A percentile compares a stretch with the other conserved stretches of the same genome.
Conservation (phyloP, 2,329 filamentous ascomycete species). For the Clathrospora elynae region DNA sequence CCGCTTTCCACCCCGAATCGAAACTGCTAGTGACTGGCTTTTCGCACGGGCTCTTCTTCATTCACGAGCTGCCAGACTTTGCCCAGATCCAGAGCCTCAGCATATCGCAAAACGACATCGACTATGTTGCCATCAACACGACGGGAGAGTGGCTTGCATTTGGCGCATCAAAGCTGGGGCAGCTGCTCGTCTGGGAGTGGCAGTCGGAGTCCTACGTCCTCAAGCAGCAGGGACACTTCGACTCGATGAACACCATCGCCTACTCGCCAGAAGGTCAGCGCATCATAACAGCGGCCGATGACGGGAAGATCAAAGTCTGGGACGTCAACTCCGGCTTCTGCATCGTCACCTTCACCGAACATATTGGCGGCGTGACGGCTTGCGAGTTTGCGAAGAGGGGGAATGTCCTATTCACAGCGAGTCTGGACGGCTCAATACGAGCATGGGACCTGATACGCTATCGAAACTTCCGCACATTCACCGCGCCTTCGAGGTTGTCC, state of each 20-base stretch:
- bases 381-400: conserved; percentile 95
- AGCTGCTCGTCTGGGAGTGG: conserved; percentile 99
- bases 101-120: conserved; percentile 96
- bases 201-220: conserved; percentile 98
- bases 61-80: conserved; percentile 96
- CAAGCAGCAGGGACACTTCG: conserved; percentile 97
- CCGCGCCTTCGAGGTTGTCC: conserved; percentile 85
- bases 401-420: conserved; percentile 94
- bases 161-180: conserved; percentile 90
- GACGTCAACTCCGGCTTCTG: conserved; percentile 96
- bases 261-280: conserved; percentile 94
- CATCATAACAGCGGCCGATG: conserved; percentile 91
- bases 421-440: conserved; percentile 88
- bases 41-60: conserved; percentile 88
- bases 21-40: conserved; percentile 97
- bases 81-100: conserved; percentile 91
- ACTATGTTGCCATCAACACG: conserved; percentile 91
- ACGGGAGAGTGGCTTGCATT: conserved; percentile 97
- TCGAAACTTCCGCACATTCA: conserved; percentile 96
- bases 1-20: conserved; percentile 83
- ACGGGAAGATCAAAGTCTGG: conserved; percentile 99
- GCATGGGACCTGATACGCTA: conserved; percentile 97
- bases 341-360: conserved; percentile 96
- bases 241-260: conserved; percentile 89
- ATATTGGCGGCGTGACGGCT: conserved; percentile 89